Evolutionary conservation across 257 asterid genomes (phyloP).

Genomic region (Ehretia macrophylla): DNA sequence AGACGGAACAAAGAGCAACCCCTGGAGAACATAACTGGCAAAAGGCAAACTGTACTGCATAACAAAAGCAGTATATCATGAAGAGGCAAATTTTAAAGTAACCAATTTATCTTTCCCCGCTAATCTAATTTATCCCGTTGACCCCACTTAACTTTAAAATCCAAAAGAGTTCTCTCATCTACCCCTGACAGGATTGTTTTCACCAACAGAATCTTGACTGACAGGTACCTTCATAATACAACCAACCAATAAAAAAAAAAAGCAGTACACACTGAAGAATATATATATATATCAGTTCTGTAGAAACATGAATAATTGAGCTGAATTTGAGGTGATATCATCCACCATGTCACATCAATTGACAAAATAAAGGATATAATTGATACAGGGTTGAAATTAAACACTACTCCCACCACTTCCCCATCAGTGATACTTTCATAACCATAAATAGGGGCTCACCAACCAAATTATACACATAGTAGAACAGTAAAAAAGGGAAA

Average conservation of each 20-base stretch:
- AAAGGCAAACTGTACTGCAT: no score
- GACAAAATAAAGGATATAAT: conserved; percentile 5
- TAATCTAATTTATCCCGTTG: no score
- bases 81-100: no score
- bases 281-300: no score
- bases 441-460: conserved; percentile 12
- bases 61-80: no score
- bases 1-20: no score
- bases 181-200: not conserved
- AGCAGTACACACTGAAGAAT: not conserved
- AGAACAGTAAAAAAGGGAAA: not conserved
- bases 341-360: conserved; percentile 19
- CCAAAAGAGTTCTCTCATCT: not conserved
- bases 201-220: not conserved
- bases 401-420: conserved; percentile 16
- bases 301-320: no score
- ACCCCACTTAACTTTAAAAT: no score
- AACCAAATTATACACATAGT: conserved; percentile 3
- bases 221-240: not conserved
- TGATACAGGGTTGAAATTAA: conserved; percentile 16
- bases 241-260: not conserved
- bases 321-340: conserved; percentile 10
- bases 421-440: conserved; percentile 5
- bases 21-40: no score
- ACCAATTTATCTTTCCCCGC: no score